These are phyloP conservation scores for Ascomycota sp. DNA, from an alignment of 2,329 filamentous ascomycete species.

Conservation along the genomic window DNA sequence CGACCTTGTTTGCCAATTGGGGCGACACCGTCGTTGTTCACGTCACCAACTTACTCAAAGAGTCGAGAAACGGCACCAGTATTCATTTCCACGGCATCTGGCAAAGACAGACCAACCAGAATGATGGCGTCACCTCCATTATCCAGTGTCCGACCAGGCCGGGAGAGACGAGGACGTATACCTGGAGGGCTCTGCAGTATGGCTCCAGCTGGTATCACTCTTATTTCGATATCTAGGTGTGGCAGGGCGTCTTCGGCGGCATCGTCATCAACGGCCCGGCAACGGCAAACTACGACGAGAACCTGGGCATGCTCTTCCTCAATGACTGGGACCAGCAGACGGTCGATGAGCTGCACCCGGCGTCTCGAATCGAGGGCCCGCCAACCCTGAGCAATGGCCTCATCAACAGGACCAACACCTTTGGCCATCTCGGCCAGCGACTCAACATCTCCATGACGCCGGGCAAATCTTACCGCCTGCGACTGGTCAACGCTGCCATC, in stretches of 20 bases:
- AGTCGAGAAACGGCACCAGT: conserved; percentile 29
- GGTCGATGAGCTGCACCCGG: conserved; percentile 14
- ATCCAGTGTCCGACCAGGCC: conserved; percentile 31
- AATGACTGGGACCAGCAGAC: conserved; percentile 36
- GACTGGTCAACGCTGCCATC: conserved; percentile 25
- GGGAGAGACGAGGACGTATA: conserved; percentile 32
- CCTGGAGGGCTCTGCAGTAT: conserved; percentile 32
- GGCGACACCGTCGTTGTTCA: conserved; percentile 27
- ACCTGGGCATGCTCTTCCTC: conserved; percentile 37
- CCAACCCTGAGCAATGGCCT: conserved; percentile 20
- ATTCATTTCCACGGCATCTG: conserved; percentile 45
- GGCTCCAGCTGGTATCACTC: conserved; percentile 41
- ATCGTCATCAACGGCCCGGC: conserved; percentile 42
- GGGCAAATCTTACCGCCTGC: conserved; percentile 23
- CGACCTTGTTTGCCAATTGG: conserved; percentile 33
- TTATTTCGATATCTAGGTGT: conserved; percentile 28
- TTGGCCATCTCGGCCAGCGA: conserved; percentile 11
- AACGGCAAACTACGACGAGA: conserved; percentile 38
- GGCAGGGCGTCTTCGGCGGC: conserved; percentile 36
- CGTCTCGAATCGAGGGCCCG: not conserved
- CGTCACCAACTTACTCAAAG: conserved; percentile 27
- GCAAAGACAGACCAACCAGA: conserved; percentile 29
- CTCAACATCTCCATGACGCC: conserved; percentile 17
- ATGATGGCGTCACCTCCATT: conserved; percentile 33
- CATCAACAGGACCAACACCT: conserved; percentile 22